Percentiles rank a stretch among this genome's conserved stretches.
phyloP scores from a whole-genome alignment of 169 alveolate species.

The Plasmodium knowlesi region DNA sequence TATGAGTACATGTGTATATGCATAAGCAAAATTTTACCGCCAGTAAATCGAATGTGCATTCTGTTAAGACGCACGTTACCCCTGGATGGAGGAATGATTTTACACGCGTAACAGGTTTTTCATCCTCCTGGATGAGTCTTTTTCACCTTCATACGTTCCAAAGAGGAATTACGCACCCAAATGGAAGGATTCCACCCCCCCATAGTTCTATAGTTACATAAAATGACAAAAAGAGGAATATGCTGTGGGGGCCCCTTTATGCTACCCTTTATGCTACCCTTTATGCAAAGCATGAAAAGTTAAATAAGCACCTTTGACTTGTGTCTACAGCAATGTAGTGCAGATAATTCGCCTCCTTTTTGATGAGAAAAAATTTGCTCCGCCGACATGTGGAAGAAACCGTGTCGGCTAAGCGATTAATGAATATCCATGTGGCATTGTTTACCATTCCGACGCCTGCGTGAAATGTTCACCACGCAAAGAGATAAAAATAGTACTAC shows the following conservation, averaged over 20 bases:
- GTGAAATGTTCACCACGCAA: background rate
- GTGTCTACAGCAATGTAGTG: background rate
- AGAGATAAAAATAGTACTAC: background rate
- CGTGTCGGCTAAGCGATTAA: background rate
- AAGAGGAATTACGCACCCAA: background rate
- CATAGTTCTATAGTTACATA: background rate
- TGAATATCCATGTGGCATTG: background rate
- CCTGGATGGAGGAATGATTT: background rate
- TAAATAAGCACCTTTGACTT: too few species aligned
- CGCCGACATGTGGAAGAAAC: background rate
- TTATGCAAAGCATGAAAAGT: background rate
- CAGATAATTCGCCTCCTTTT: background rate
- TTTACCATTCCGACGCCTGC: background rate
- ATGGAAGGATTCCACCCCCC: background rate
- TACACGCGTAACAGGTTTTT: background rate
- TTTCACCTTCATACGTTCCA: background rate
- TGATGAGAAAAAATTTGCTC: background rate
- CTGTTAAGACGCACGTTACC: background rate
- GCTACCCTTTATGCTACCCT: background rate
- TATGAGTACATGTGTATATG: background rate
- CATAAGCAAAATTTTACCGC: background rate
- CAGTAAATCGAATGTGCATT: background rate
- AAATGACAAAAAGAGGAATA: background rate
- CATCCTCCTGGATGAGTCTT: background rate
- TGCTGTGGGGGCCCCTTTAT: background rate